Conservation (phyloP, 441 rosid species). For the Syzygium malaccense region DNA sequence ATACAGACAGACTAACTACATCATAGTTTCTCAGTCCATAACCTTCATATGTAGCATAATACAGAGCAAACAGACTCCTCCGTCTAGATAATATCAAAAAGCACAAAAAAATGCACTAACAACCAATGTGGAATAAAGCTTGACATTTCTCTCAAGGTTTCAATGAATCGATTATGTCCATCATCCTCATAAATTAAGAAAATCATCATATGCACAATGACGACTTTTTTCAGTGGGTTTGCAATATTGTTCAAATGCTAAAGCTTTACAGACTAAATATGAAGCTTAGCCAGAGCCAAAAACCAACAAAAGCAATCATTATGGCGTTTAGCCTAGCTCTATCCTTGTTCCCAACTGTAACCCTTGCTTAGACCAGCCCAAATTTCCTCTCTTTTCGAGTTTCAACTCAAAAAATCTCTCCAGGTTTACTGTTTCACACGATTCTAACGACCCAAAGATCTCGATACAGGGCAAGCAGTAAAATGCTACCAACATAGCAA, state of each 20-base stretch:
- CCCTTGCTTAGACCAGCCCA: background rate
- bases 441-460: background rate
- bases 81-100: background rate
- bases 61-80: background rate
- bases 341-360: rapidly evolving
- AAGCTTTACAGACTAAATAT: background rate
- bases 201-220: background rate
- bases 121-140: background rate
- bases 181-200: background rate
- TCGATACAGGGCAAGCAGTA: background rate
- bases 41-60: background rate
- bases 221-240: background rate
- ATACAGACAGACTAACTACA: background rate
- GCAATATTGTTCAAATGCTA: background rate
- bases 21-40: background rate
- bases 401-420: background rate
- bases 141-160: background rate
- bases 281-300: background rate
- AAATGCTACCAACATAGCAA: background rate
- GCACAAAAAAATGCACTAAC: background rate
- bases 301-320: background rate
- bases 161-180: background rate
- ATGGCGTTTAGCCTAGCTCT: background rate
- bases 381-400: background rate
- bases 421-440: background rate